Evolutionary conservation across 345 rosid species (phyloP).

Genomic region (Eucalyptus victrix): DNA sequence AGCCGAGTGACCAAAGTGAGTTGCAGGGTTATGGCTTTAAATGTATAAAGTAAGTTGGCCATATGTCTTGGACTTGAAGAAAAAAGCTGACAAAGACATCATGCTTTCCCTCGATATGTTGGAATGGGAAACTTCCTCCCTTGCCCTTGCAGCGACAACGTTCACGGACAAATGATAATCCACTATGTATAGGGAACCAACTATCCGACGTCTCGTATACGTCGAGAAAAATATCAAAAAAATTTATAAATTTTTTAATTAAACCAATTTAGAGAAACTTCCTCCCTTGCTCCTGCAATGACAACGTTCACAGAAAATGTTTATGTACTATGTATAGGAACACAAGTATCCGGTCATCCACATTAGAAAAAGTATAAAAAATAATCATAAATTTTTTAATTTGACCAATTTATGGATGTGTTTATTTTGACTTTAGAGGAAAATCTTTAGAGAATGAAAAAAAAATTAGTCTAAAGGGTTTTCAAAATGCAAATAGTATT

Average conservation of each 20-base stretch:
- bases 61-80: neutral
- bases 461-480: no score
- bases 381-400: no score
- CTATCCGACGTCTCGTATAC: neutral
- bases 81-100: neutral
- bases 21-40: neutral
- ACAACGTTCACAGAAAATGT: neutral
- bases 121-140: neutral
- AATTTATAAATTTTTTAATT: no score
- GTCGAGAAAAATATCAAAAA: no score
- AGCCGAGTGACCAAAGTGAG: neutral
- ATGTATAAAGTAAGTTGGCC: neutral
- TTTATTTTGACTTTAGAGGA: no score
- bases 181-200: neutral
- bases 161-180: neutral
- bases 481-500: neutral
- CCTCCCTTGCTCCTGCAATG: neutral
- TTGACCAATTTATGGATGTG: accelerated
- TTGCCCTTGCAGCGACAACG: neutral
- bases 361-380: neutral
- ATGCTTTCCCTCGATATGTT: neutral
- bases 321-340: neutral
- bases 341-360: neutral
- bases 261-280: neutral
- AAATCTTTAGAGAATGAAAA: neutral